Evolutionary conservation across 2,329 filamentous ascomycete species (phyloP).

Genomic region (Proliferodiscus dingleyae): DNA sequence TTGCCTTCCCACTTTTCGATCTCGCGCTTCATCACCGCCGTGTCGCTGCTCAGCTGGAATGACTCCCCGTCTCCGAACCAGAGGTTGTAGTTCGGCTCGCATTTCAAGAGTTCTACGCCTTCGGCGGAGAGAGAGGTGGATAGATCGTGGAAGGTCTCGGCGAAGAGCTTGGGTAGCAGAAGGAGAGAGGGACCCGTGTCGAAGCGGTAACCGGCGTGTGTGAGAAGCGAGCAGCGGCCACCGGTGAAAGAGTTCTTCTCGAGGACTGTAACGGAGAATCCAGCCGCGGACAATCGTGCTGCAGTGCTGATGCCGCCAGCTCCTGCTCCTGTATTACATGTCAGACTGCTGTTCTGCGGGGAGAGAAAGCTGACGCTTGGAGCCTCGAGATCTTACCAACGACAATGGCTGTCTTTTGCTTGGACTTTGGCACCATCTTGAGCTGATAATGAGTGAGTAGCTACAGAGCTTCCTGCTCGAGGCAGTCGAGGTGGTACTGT

Average conservation of each 20-base stretch:
- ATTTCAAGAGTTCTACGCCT: constrained; percentile 64
- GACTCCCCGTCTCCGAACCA: constrained; percentile 65
- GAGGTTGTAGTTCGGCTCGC: constrained; percentile 70
- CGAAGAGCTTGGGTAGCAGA: constrained; percentile 66
- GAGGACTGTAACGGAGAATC: constrained; percentile 68
- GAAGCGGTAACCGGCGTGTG: constrained; percentile 59
- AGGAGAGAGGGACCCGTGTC: constrained; percentile 73
- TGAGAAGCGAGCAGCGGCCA: constrained; percentile 64
- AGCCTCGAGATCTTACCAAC: constrained; percentile 48
- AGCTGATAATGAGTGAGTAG: neutral
- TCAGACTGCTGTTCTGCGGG: neutral
- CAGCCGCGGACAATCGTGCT: constrained; percentile 65
- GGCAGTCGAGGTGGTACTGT: neutral
- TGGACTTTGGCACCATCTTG: constrained; percentile 26
- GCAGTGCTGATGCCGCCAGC: constrained; percentile 68
- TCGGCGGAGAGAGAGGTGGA: constrained; percentile 61
- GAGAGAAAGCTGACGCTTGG: neutral
- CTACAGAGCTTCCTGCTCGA: constrained; percentile 2
- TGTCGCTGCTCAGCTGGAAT: constrained; percentile 62
- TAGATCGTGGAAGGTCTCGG: constrained; percentile 63
- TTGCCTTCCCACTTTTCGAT: constrained; percentile 70
- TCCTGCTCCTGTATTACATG: constrained; percentile 52
- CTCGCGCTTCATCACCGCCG: constrained; percentile 64
- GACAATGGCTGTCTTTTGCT: constrained; percentile 45
- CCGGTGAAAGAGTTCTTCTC: constrained; percentile 73